Evolutionary conservation across 2,329 filamentous ascomycete species (phyloP), one percentile per base, ranked within the genome.

Genomic region (Diaporthe velutina): DNA sequence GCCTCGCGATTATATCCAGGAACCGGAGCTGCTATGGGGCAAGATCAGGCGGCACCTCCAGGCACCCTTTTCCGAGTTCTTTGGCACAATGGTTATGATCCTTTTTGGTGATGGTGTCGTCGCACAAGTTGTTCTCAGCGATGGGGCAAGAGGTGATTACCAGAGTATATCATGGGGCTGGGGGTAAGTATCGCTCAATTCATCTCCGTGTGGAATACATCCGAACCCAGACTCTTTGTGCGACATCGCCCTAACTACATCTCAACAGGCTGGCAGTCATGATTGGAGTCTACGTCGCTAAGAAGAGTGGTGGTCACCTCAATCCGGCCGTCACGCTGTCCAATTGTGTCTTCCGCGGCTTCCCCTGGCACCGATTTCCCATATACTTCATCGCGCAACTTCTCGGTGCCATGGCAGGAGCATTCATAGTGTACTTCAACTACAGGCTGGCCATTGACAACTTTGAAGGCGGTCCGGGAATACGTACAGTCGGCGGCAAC

Each of bases 71-170:
- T 90, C 90, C 1, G 92, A 94, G 78, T 93, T 94, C 83, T 88
- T 92, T 67, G 92, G 92, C 10, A 92, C 90, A 17, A 91, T 94
- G 84, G 88, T 93, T 72, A 82, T 94, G 76, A 85, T 94, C 74
- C 83, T 94, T 54, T 94, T 94, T 78, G 93, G 93, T 5, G 90
- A 94, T 76, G 92, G 91, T n/a, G 90, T 90, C 72, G 91, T 94
- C 28, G 93, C 93, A 4, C 93, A 94, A 81, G 92, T 93, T 0
- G 84, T 91, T 0, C 86, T 94, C 17, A 92, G 90, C 74, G 81
- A 81, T 5, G 81, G 79, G 35, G 80, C 80, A 19, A 89, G 87
- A 79, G 89, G 89, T 55, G 80, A 85, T 74, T 88, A 87, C 76
- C 84, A 87, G 78, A 87, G 85, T 74, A 88, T 88, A 73, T 86